These are phyloP conservation scores for Pichia sp. DNA, from an alignment of 1,139 yeast species.

Conservation along the genomic window DNA sequence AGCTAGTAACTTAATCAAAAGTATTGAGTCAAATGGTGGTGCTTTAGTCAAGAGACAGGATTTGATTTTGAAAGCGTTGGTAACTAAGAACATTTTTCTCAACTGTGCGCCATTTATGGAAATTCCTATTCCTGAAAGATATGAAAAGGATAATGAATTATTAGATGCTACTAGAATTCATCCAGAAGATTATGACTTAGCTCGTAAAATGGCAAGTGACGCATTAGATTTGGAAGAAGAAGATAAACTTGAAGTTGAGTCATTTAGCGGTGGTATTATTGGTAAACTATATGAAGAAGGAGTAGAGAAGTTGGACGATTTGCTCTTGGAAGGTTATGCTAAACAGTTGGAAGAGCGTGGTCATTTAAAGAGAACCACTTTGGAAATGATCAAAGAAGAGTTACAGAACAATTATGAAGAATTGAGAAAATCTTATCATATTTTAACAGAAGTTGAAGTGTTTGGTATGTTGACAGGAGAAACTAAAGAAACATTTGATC, in stretches of 20 bases:
- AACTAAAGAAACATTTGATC: slow-evolving; percentile 55
- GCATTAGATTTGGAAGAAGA: slow-evolving; percentile 95
- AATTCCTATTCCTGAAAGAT: slow-evolving; percentile 60
- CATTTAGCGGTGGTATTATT: slow-evolving; percentile 71
- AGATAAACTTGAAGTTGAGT: slow-evolving; percentile 67
- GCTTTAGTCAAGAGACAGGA: slow-evolving; percentile 64
- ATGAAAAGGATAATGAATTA: slow-evolving; percentile 59
- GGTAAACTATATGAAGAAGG: slow-evolving; percentile 75
- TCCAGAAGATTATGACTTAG: slow-evolving; percentile 94
- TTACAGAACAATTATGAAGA: slow-evolving; percentile 83
- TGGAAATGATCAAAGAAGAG: slow-evolving; percentile 84
- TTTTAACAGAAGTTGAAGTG: slow-evolving; percentile 61
- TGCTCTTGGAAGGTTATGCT: slow-evolving; percentile 90
- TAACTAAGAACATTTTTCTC: slow-evolving; percentile 74
- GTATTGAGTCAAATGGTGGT: slow-evolving; percentile 68
- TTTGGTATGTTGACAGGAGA: slow-evolving; percentile 92
- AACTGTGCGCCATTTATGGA: slow-evolving; percentile 88
- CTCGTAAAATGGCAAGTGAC: slow-evolving; percentile 96
- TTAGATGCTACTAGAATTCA: slow-evolving; percentile 94
- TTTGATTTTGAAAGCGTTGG: slow-evolving; percentile 69
- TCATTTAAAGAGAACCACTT: slow-evolving; percentile 71
- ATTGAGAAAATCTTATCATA: slow-evolving; percentile 62
- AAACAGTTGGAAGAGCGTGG: slow-evolving; percentile 79
- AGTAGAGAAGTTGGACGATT: slow-evolving; percentile 78
- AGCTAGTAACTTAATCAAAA: slow-evolving; percentile 78